Base-by-base conservation (phyloP, 371 early-diverging fungal species). In the Blyttiomyces sp. region DNA sequence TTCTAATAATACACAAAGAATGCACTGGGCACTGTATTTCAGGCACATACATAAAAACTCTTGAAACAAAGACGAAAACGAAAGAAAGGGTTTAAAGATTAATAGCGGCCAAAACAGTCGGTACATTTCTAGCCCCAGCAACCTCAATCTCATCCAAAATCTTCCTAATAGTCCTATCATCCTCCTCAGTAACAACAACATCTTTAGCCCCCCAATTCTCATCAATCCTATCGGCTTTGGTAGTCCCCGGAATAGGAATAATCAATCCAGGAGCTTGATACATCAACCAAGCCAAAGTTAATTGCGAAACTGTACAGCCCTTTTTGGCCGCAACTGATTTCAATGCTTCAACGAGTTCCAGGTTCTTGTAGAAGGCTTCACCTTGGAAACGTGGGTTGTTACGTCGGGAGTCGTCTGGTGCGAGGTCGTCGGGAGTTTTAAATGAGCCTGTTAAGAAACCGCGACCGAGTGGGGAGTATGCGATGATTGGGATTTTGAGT, bases 221-320 rank as follows among this genome's bases (percentile, higher is more conserved):
- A 17, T 81, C 79, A 2, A 86, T 61, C 36, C 81, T 72, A 56
- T 77, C n/a, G 9, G 42, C 49, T 26, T 63, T 57, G 56, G 69
- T 80, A 19, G 84, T 84, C 21, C 84, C 84, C 2, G 84, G 82
- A 58, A 82, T 83, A 2, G 76, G 70, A 57, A 77, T 64, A 43
- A 79, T 71, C 9, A 71, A 33, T 11, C 13, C 26, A 19, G 54
- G 54, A 4, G 53, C 59, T 28, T 65, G 66, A 13, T 48, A 70
- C 49, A 83, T 58, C 9, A 85, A 71, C 85, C 87, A 87, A 0
- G 83, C 79, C 27, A 87, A 68, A 11, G 72, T 71, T 16, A 85
- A 55, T 60, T 85, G 82, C 0, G 72, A 51, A 4, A 77, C 45
- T 2, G 76, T 74, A 30, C 66, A 58, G 6, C 72, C 70, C 54